Conservation (phyloP, 202 grass and related monocot species). For the Sporobolus alterniflorus region DNA sequence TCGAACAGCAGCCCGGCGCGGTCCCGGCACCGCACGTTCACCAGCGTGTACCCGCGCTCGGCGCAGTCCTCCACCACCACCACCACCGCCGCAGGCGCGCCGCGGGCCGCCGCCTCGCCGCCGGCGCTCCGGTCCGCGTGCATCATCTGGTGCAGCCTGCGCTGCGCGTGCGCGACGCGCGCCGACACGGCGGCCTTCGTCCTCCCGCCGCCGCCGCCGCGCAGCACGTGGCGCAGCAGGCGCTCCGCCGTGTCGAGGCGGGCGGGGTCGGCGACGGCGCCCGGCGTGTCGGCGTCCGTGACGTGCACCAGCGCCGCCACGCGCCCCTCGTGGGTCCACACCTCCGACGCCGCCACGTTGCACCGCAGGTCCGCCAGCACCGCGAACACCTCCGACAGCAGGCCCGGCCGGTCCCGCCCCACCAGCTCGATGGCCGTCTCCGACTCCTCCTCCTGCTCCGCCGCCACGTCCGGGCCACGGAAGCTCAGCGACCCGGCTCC, state of each 20-base stretch:
- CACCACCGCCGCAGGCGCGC: neutral
- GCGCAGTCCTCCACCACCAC: constrained; percentile 76
- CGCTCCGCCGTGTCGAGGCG: constrained; percentile 59
- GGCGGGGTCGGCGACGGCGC: constrained; percentile 55
- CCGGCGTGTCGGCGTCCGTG: constrained; percentile 62
- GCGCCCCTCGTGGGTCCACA: constrained; percentile 89
- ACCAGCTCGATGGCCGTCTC: constrained; percentile 82
- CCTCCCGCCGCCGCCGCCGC: constrained; percentile 61
- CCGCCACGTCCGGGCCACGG: constrained; percentile 40
- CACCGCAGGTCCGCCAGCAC: constrained; percentile 82
- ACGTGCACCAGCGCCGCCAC: constrained; percentile 88
- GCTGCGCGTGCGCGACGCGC: constrained; percentile 57
- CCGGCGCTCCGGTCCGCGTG: constrained; percentile 32
- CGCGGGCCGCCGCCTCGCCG: neutral
- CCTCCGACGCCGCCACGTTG: constrained; percentile 87
- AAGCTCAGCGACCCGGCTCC: constrained; percentile 64
- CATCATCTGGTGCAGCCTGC: constrained; percentile 94
- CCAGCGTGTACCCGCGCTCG: constrained; percentile 83
- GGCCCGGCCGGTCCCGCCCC: constrained; percentile 77
- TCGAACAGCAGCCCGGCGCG: constrained; percentile 88
- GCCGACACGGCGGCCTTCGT: constrained; percentile 52
- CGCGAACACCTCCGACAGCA: constrained; percentile 94
- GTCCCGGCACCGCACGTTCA: constrained; percentile 84
- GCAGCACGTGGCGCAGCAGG: constrained; percentile 75
- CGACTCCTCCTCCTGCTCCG: constrained; percentile 34